These are phyloP conservation scores for Aspergillus ruber DNA, from an alignment of 2,329 filamentous ascomycete species.

Conservation along the genomic window DNA sequence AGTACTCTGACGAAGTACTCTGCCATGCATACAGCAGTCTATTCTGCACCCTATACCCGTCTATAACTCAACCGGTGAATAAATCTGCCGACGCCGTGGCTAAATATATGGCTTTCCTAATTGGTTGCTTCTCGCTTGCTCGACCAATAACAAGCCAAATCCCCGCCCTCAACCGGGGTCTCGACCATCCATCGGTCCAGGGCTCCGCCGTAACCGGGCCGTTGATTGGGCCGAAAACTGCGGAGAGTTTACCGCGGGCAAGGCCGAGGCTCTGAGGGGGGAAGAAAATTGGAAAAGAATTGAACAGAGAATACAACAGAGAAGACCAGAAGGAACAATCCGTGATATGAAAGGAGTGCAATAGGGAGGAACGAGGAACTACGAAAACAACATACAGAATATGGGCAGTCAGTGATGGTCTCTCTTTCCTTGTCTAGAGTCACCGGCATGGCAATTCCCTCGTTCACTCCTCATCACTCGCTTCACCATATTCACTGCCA, in stretches of 20 bases:
- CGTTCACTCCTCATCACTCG: too few species aligned
- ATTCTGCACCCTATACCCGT: too few species aligned
- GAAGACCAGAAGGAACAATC: neutral
- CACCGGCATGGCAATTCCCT: too few species aligned
- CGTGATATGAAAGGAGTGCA: neutral
- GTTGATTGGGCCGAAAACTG: slow-evolving; percentile 14
- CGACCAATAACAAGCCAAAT: neutral
- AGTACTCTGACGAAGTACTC: too few species aligned
- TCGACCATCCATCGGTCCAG: slow-evolving; percentile 11
- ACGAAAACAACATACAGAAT: too few species aligned
- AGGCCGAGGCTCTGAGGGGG: slow-evolving; percentile 14
- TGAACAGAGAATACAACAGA: neutral
- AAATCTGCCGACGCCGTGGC: neutral
- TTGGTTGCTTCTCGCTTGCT: neutral
- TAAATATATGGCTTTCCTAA: neutral
- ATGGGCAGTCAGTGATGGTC: neutral
- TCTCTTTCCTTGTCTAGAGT: too few species aligned
- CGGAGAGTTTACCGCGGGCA: slow-evolving; percentile 9
- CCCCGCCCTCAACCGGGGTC: slow-evolving; percentile 18
- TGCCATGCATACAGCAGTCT: too few species aligned
- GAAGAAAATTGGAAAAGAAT: slow-evolving; percentile 1
- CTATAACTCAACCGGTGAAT: too few species aligned
- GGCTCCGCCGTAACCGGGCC: neutral
- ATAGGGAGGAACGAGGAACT: neutral
- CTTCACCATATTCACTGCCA: too few species aligned